A percentile compares a stretch with the other conserved stretches of the same genome.
Conservation (phyloP, 768 basidiomycete genomes). For the Boletus subcaerulescens region DNA sequence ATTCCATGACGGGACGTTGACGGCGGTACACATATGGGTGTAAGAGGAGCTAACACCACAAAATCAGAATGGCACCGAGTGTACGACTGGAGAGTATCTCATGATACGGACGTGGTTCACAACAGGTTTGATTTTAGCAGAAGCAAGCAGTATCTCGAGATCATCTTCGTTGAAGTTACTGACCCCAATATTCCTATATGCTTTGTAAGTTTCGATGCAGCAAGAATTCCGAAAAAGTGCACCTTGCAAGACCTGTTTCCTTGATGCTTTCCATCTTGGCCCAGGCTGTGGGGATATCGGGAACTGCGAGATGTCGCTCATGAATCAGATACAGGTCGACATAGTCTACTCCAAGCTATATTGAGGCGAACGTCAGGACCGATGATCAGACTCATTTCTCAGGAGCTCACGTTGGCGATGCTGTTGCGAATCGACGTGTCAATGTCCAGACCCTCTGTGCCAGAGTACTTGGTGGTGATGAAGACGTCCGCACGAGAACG, state of each 20-base stretch:
- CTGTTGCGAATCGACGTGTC: conserved; percentile 56
- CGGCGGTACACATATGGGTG: conserved; percentile 67
- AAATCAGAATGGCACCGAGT: background rate
- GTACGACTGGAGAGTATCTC: background rate
- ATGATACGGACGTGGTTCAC: conserved; percentile 61
- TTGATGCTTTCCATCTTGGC: conserved; percentile 60
- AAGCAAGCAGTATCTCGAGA: conserved; percentile 51
- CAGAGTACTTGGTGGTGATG: conserved; percentile 68
- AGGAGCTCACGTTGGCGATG: conserved; percentile 46
- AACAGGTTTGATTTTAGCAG: conserved; percentile 60
- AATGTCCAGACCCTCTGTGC: conserved; percentile 47
- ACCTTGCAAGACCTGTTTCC: conserved; percentile 58
- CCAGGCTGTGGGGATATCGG: conserved; percentile 65
- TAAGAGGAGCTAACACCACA: conserved; percentile 51
- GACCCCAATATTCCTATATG: conserved; percentile 62
- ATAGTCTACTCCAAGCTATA: conserved; percentile 58
- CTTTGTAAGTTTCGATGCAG: background rate
- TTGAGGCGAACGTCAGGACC: background rate
- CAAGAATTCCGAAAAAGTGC: conserved; percentile 3
- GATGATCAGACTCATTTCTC: background rate
- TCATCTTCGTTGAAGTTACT: conserved; percentile 63
- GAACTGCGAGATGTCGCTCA: conserved; percentile 47
- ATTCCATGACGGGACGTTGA: conserved; percentile 57
- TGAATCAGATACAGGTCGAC: conserved; percentile 76
- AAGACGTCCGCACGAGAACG: conserved; percentile 56